phyloP scores from a whole-genome alignment of 148 eudicot genomes.

The Fallopia convolvulus region DNA sequence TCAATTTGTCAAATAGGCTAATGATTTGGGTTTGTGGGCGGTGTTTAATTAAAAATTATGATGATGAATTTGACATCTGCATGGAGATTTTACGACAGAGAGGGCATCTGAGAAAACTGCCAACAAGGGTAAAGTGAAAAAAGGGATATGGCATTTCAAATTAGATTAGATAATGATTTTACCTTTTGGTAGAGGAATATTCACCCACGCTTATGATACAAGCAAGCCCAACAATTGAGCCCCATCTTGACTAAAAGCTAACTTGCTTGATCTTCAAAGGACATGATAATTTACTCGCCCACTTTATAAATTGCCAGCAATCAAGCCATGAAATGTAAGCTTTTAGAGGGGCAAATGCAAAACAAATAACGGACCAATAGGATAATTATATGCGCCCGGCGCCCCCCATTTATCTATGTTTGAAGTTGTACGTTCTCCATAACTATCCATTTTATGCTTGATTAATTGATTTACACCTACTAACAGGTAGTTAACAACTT shows the following conservation, averaged over 20 bases:
- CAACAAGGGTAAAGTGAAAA: neutral
- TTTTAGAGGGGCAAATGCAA: neutral
- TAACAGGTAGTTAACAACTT: too few relatives aligned
- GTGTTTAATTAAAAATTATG: too few relatives aligned
- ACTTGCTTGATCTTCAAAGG: neutral
- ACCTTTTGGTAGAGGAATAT: neutral
- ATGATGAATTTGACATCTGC: neutral
- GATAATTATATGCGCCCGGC: neutral
- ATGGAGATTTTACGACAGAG: neutral
- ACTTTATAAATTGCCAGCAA: neutral
- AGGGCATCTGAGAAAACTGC: neutral
- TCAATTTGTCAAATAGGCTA: neutral
- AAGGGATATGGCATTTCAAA: neutral
- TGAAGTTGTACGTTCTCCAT: neutral
- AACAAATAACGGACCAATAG: neutral
- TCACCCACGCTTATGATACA: slow-evolving; percentile 6
- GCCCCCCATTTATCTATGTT: too few relatives aligned
- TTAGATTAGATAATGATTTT: neutral
- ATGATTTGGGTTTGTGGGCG: neutral
- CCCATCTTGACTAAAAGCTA: neutral
- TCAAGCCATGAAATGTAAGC: too few relatives aligned
- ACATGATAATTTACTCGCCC: neutral
- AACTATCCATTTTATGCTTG: neutral
- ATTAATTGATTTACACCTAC: neutral
- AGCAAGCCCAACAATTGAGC: neutral